Evolutionary conservation across 1,284 basidiomycete genomes (phyloP).

Genomic region (Ceratobasidium sp.): DNA sequence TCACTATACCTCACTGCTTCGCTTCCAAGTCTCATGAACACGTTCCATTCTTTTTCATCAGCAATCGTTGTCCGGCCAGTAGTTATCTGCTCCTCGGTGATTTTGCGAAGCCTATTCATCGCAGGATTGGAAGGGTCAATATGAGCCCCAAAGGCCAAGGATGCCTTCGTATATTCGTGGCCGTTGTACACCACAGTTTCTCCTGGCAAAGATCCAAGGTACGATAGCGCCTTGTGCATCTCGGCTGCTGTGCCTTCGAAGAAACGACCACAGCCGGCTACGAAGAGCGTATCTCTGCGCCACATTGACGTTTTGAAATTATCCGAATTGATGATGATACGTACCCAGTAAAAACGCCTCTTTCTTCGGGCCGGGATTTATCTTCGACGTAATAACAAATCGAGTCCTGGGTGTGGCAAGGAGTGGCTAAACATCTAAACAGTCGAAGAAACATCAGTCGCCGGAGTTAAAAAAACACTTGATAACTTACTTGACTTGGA

Average conservation of each 20-base stretch:
- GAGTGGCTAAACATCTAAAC: constrained; percentile 85
- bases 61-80: constrained; percentile 85
- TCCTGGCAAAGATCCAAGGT: constrained; percentile 81
- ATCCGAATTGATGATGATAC: not conserved
- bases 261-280: constrained; percentile 95
- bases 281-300: constrained; percentile 88
- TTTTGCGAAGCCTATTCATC: constrained; percentile 67
- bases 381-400: constrained; percentile 89
- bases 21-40: constrained; percentile 79
- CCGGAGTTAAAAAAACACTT: not conserved
- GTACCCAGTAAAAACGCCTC: constrained; percentile 89
- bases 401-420: constrained; percentile 97
- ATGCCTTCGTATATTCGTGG: constrained; percentile 90
- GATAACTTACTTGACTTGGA: constrained; percentile 73
- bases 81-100: constrained; percentile 68
- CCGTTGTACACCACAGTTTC: constrained; percentile 90
- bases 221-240: constrained; percentile 85
- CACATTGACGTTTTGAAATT: constrained; percentile 3
- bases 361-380: constrained; percentile 62
- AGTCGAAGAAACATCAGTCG: constrained; percentile 8
- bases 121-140: constrained; percentile 76
- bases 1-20: constrained; percentile 69
- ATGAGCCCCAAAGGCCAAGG: constrained; percentile 67
- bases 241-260: constrained; percentile 91
- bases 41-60: constrained; percentile 88